Base-by-base conservation (phyloP, 148 eudicot species). In the Persicaria maculosa region DNA sequence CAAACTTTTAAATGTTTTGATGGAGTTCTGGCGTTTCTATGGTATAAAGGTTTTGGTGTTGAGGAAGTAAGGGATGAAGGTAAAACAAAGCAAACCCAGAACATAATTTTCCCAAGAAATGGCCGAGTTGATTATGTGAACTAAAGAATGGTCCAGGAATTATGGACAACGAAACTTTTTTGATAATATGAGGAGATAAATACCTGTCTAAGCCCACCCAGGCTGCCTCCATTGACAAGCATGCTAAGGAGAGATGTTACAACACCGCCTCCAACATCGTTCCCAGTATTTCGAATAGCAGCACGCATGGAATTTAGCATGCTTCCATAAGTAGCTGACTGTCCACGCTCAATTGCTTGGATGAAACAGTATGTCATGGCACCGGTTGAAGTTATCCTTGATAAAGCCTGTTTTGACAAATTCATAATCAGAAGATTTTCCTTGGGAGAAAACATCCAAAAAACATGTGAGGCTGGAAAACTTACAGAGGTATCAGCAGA, bases 291-390 rank as follows among this genome's bases (percentile, higher is more conserved):
- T 20, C 91, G 85, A 75, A 95, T 83, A 64, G 97, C 89, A 74
- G 81, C 17, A 70, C 97, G 86, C 97, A 95, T 92, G 53, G 98
- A 84, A 73, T 62, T 90, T 74, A 95, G 76, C 57, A 95, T 72
- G 79, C 85, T 85, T 50, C 98, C 98, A 75, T 95, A 95, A 54
- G 97, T 95, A 71, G 86, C 78, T 46, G 80, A 93, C 59, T 88
- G 96, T 48, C 93, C 96, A 71, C 86, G 89, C 84, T 95, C 97
- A 61, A 95, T 92, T 55, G 98, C 97, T 84, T 90, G 91, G 80
- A 95, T 92, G 72, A 95, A 95, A 78, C 97, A 91, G 80, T 84
- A 92, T 19, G 98, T 95, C 98, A 95, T 95, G 47, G 96, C 96
- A 78, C 98, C 98, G 0, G 97, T 95, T 73, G 97, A 88, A n/a